Evolutionary conservation across 306 rosid genomes (phyloP), one percentile per base, ranked within the genome.

Genomic region (Quercus engelmannii): DNA sequence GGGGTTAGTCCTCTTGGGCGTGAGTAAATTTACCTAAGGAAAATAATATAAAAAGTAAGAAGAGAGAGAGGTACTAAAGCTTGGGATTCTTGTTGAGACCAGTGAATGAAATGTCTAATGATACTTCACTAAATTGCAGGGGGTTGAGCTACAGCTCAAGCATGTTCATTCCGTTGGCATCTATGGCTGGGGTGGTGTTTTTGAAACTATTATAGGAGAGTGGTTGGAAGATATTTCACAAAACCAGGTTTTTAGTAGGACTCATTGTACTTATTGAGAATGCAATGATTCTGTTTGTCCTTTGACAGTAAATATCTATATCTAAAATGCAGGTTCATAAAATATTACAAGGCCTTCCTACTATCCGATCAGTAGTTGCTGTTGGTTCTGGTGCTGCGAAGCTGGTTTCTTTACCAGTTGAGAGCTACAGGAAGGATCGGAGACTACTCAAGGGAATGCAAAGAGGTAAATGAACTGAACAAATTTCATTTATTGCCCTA

Each of bases 221-320:
- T 95, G 99, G 99, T 77, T 91, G 80, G 99, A 89, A 85, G 98
- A 95, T 84, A 82, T 95, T 75, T 95, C 98, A 57, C 98, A 90
- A 76, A 95, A 93, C 84, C 99, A 95, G 96, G 99, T 95, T 71
- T 61, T 21, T 64, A 65, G 64, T 73, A 65, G 76, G 69, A 20
- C 63, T 73, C 69, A 31, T 78, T 51, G 14, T 81, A n/a, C 78
- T 76, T 72, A 56, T 67, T 63, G 75, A 77, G 74, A 74, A 49
- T 75, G 12, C 62, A 76, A 46, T 20, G 21, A 79, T 74, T 79
- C 72, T 55, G 78, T 75, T 80, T 55, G 35, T 70, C 18, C 58
- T 64, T 30, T 85, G 76, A 68, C 85, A 26, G 64, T 67, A 78
- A 71, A 82, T 59, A 38, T 80, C 68, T 69, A 33, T 33, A 72